These are phyloP conservation scores for Ophiocordyceps sinensis DNA, from an alignment of 2,329 filamentous ascomycete genomes.

Conservation along the genomic window DNA sequence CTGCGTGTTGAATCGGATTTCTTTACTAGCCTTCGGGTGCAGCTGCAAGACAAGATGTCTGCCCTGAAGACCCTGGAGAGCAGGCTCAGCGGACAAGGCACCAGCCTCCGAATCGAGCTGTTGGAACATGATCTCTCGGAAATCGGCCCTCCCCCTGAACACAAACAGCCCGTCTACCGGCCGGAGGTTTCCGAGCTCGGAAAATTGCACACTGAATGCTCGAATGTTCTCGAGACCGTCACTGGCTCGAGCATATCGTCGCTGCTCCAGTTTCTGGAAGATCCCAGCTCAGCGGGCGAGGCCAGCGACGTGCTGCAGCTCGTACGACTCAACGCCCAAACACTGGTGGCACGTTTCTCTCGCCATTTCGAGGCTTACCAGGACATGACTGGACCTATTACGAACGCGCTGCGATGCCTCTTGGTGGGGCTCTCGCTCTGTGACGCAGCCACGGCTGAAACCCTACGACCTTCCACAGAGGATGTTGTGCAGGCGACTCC, in stretches of 20 bases:
- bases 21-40: constrained; percentile 36
- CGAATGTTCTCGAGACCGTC: constrained; percentile 55
- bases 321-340: constrained; percentile 42
- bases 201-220: constrained; percentile 70
- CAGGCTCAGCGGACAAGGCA: constrained; percentile 51
- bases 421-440: constrained; percentile 59
- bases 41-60: constrained; percentile 40
- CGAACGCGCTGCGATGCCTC: constrained; percentile 67
- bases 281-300: constrained; percentile 6
- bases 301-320: constrained; percentile 28
- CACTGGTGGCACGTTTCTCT: constrained; percentile 56
- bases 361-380: constrained; percentile 65
- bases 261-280: constrained; percentile 13
- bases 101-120: constrained; percentile 50
- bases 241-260: constrained; percentile 30
- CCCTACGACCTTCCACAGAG: constrained; percentile 17
- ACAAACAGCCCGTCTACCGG: constrained; percentile 54
- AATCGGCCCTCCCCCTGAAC: constrained; percentile 52
- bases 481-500: constrained; percentile 33
- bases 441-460: constrained; percentile 27
- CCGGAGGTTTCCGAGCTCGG: constrained; percentile 53
- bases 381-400: constrained; percentile 65
- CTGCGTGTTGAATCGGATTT: constrained; percentile 51
- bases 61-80: constrained; percentile 52
- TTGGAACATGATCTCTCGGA: constrained; percentile 45